Conservation (phyloP, 352 stramenopile species). For the Pythium brassicae region DNA sequence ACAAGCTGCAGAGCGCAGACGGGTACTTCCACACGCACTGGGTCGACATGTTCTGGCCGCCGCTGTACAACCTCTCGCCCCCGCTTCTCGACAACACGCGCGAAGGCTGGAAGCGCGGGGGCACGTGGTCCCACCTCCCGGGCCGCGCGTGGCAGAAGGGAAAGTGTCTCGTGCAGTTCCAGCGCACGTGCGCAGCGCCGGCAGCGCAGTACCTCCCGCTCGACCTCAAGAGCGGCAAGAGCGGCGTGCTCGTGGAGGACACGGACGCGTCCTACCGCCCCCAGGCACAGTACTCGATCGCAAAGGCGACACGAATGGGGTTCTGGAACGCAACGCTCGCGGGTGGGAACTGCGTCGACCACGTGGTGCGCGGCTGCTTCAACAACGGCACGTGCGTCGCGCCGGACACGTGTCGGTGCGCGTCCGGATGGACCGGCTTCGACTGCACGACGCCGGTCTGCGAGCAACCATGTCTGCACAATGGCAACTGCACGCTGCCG, state of each 20-base stretch:
- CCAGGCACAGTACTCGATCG: slow-evolving; percentile 70
- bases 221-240: slow-evolving; percentile 32
- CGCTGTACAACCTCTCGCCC: slow-evolving; percentile 85
- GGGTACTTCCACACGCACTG: slow-evolving; percentile 85
- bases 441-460: slow-evolving; percentile 84
- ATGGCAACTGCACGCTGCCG: slow-evolving; percentile 91
- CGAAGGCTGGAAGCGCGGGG: slow-evolving; percentile 86
- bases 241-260: slow-evolving; percentile 72
- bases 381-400: slow-evolving; percentile 95
- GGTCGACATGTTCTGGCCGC: slow-evolving; percentile 88
- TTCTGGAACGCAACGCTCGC: slow-evolving; percentile 56
- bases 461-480: slow-evolving; percentile 59
- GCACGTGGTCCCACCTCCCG: slow-evolving; percentile 62
- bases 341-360: slow-evolving; percentile 86
- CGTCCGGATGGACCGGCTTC: slow-evolving; percentile 63
- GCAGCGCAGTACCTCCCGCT: slow-evolving; percentile 6
- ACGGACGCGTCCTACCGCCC: slow-evolving; percentile 91
- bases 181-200: slow-evolving; percentile 64
- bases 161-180: slow-evolving; percentile 92
- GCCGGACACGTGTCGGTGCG: slow-evolving; percentile 81
- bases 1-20: slow-evolving; percentile 76
- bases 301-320: slow-evolving; percentile 38
- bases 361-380: slow-evolving; percentile 91
- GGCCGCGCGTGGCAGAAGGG: slow-evolving; percentile 89
- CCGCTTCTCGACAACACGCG: slow-evolving; percentile 89